A percentile compares a stretch with the other conserved stretches of the same genome.
Evolutionary conservation across 371 early-diverging fungal species (phyloP).

Genomic region (Saksenaea oblongispora): DNA sequence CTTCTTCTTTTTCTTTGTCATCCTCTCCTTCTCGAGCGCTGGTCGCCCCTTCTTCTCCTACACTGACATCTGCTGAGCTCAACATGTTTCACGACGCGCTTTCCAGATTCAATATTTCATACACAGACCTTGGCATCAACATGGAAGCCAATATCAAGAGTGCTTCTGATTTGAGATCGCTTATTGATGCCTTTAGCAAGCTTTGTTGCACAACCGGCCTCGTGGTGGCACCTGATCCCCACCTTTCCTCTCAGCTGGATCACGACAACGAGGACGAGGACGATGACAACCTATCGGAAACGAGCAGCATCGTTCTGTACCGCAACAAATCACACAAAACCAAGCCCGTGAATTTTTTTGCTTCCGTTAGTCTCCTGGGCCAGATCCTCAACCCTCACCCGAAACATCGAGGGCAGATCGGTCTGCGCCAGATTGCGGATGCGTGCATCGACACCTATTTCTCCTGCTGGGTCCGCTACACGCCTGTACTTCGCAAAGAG

Average conservation of each 20-base stretch:
- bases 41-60: background rate
- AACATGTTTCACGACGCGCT: constrained; percentile 13
- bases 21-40: background rate
- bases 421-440: constrained; percentile 38
- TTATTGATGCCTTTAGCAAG: constrained; percentile 30
- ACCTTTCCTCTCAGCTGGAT: background rate
- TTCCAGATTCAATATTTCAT: constrained; percentile 26
- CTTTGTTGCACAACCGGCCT: constrained; percentile 8
- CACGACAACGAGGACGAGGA: constrained; percentile 1
- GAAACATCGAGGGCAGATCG: constrained; percentile 22
- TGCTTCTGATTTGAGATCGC: constrained; percentile 25
- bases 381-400: constrained; percentile 24
- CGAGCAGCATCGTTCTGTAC: constrained; percentile 20
- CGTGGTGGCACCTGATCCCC: constrained; percentile 8
- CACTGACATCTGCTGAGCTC: background rate
- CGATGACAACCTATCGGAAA: background rate
- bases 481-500: constrained; percentile 32
- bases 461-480: constrained; percentile 44
- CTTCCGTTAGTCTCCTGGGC: constrained; percentile 29
- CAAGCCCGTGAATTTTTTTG: constrained; percentile 45
- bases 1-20: no score
- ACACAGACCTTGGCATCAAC: constrained; percentile 27
- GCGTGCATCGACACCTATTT: constrained; percentile 45
- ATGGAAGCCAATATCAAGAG: constrained; percentile 29
- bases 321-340: constrained; percentile 38